Conservation (phyloP, 768 basidiomycete species). For the Mycena capillaripes region DNA sequence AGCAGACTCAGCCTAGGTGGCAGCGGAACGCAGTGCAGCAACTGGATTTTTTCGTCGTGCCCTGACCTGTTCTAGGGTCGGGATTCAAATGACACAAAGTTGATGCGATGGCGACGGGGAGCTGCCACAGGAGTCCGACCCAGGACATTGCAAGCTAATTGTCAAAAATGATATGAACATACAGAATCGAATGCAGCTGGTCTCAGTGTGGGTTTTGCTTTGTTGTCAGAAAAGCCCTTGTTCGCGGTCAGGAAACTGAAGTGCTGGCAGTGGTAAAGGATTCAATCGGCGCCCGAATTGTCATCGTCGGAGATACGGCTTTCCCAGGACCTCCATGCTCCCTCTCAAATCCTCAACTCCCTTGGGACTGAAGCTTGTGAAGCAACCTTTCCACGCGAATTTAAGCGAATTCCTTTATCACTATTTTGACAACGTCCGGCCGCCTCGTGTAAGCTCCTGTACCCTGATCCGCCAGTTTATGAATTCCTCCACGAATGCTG, state of each 20-base stretch:
- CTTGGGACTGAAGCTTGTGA: too few relatives aligned
- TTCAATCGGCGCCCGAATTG: not conserved
- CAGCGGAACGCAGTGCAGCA: too few relatives aligned
- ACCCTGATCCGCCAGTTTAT: constrained; percentile 7
- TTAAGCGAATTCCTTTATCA: not conserved
- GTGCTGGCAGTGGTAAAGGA: too few relatives aligned
- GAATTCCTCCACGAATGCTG: not conserved
- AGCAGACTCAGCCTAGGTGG: too few relatives aligned
- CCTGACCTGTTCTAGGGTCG: not conserved
- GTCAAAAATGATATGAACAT: not conserved
- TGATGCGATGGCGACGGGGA: not conserved
- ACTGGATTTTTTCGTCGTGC: too few relatives aligned
- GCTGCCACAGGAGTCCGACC: not conserved
- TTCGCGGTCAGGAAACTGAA: too few relatives aligned
- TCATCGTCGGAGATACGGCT: not conserved
- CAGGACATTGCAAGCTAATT: not conserved
- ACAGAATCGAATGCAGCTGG: not conserved
- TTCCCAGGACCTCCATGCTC: too few relatives aligned
- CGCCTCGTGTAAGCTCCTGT: not conserved
- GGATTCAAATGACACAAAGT: not conserved
- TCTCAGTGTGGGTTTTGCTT: too few relatives aligned
- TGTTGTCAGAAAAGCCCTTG: too few relatives aligned
- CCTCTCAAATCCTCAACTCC: not conserved
- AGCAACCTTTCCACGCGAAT: too few relatives aligned
- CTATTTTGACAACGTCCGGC: not conserved